These are phyloP conservation scores for Pistacia integerrima DNA, from an alignment of 345 rosid genomes.

Conservation along the genomic window DNA sequence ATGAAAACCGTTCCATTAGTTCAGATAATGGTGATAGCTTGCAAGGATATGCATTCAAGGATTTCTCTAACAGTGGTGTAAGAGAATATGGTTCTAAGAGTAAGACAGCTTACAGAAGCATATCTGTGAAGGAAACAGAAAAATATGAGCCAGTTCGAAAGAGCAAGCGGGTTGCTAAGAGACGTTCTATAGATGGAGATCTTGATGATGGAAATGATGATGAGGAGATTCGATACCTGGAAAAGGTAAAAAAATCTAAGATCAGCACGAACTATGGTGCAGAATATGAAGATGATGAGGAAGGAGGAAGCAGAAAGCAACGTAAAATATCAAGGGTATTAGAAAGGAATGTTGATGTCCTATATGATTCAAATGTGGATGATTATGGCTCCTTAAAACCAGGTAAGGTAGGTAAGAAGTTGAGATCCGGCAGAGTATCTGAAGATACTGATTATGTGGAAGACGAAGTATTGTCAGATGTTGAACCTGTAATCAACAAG, in stretches of 20 bases:
- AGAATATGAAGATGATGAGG: conserved; percentile 28
- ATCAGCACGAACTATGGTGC: conserved; percentile 24
- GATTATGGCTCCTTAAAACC: conserved; percentile 29
- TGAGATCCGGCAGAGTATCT: conserved; percentile 29
- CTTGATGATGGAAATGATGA: conserved; percentile 44
- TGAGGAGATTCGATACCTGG: conserved; percentile 59
- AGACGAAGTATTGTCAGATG: conserved; percentile 43
- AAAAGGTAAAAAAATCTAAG: conserved; percentile 45
- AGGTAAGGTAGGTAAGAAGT: conserved; percentile 41
- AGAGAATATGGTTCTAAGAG: conserved; percentile 27
- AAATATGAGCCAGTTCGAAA: conserved; percentile 43
- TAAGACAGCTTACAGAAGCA: conserved; percentile 30
- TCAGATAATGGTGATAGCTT: conserved; percentile 36
- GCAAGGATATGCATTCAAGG: conserved; percentile 50
- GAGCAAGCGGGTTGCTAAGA: conserved; percentile 54
- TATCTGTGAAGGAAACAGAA: conserved; percentile 30
- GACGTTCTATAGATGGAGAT: conserved; percentile 39
- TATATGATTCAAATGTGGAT: conserved; percentile 33
- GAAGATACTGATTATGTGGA: conserved; percentile 46
- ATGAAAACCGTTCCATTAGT: conserved; percentile 29
- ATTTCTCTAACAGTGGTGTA: conserved; percentile 34
- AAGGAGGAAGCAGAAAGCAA: conserved; percentile 43
- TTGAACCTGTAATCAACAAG: conserved; percentile 38
- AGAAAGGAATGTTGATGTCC: conserved; percentile 38
- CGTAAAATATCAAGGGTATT: conserved; percentile 43